These are phyloP conservation scores for Apophysomyces sp. DNA, from an alignment of 371 early-diverging fungal species.

Conservation along the genomic window DNA sequence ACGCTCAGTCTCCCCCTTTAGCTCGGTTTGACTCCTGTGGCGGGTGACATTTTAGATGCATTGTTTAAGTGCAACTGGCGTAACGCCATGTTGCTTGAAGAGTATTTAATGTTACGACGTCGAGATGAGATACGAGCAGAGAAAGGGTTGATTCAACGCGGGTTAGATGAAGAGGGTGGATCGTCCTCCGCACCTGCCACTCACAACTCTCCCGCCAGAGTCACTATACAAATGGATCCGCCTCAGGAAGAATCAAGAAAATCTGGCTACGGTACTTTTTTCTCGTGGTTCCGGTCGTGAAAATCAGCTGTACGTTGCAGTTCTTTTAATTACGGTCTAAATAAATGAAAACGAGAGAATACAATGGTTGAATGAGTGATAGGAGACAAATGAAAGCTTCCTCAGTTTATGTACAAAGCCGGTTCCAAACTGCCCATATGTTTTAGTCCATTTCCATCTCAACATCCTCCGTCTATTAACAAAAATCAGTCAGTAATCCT, in stretches of 20 bases:
- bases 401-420: not conserved
- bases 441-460: slow-evolving; percentile 35
- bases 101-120: slow-evolving; percentile 37
- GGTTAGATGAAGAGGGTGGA: not conserved
- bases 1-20: not conserved
- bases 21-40: slow-evolving; percentile 48
- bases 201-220: not conserved
- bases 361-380: slow-evolving; percentile 2
- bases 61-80: slow-evolving; percentile 50
- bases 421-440: not conserved
- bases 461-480: slow-evolving; percentile 28
- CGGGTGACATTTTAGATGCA: slow-evolving; percentile 50
- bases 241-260: not conserved
- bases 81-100: slow-evolving; percentile 46
- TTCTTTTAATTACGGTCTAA: not conserved
- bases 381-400: not conserved
- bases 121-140: slow-evolving; percentile 38
- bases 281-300: not conserved
- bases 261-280: not conserved
- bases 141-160: slow-evolving; percentile 8
- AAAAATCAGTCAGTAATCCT: not conserved
- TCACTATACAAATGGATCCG: not conserved
- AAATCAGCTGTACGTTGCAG: not conserved
- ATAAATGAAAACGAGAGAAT: slow-evolving; percentile 1
- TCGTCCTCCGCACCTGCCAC: not conserved